Base-by-base conservation (phyloP, 352 stramenopile genomes). In the Peronospora destructor region DNA sequence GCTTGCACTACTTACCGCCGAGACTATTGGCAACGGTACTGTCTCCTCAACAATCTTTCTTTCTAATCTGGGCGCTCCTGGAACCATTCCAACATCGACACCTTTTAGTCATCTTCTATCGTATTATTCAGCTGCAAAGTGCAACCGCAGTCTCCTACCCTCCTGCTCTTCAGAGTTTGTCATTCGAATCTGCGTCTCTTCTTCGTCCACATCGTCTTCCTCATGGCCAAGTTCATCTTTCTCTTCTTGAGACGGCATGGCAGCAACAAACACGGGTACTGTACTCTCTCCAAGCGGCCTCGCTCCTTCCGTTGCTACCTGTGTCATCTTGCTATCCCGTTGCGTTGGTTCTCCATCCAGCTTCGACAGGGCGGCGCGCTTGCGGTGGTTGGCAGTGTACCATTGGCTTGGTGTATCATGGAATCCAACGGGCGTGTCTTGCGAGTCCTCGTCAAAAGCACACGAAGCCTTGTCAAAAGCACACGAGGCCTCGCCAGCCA, bases 141-240 rank as follows among this genome's bases (percentile, higher is more conserved):
- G 11, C 32, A 36, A 6, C 16, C 10, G 19, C 14, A 34, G 17
- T 45, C 17, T 47, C 52, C 16, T 49, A 76, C 66, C 62, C 17
- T 76, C 62, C 32, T 67, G 68, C 13, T 84, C 75, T 49, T 87
- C 66, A 0, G 74, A 87, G 23, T 83, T 56, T 42, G 76, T 82
- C 71, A 88, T 88, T 33, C 76, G 40, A 51, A 91, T 91, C 66
- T 91, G 80, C 34, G 80, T 91, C 66, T 88, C 80, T 23, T 91
- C 76, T 49, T 88, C 80, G 36, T 90, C 79, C 10, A 83, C 64
- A 12, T 79, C 69, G 9, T 64, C 45, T 38, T 51, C 46, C 9
- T 43, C 34, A 16, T 46, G 17, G 3, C 44, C 37, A 32, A 39
- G n/a, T 28, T 44, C 39, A 49, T 45, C 33, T 4, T 49, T 35